phyloP scores from a whole-genome alignment of 2,329 filamentous ascomycete genomes.

The Penicillium sp. region DNA sequence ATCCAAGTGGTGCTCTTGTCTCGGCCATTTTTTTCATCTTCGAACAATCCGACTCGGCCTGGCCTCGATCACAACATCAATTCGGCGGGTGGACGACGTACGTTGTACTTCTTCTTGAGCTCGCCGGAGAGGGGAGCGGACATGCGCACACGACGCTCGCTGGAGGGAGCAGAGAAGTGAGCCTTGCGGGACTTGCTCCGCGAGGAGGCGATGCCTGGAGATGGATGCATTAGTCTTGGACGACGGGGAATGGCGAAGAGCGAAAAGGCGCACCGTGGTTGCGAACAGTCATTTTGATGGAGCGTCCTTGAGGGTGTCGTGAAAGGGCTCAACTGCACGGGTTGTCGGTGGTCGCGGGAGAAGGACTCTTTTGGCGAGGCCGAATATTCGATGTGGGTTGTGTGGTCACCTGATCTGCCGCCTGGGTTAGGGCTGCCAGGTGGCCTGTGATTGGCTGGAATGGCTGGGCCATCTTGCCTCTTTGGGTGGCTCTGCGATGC shows the following conservation, averaged over 20 bases:
- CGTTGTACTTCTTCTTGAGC: slow-evolving; percentile 98
- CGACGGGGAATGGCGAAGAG: slow-evolving; percentile 6
- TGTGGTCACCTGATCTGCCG: slow-evolving; percentile 27
- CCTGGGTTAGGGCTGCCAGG: slow-evolving; percentile 8
- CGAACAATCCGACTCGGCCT: slow-evolving; percentile 10
- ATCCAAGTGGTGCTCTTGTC: slow-evolving; percentile 3
- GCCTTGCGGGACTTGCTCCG: slow-evolving; percentile 76
- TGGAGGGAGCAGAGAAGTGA: slow-evolving; percentile 94
- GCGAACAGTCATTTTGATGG: slow-evolving; percentile 27
- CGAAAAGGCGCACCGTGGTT: slow-evolving; percentile 20
- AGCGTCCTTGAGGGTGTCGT: slow-evolving; percentile 22
- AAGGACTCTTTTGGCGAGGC: slow-evolving; percentile 19
- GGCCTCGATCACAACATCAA: slow-evolving; percentile 7
- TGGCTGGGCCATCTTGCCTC: background rate
- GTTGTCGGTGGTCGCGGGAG: slow-evolving; percentile 27
- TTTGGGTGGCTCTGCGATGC: slow-evolving; percentile 4
- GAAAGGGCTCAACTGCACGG: slow-evolving; percentile 24
- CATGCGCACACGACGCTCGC: slow-evolving; percentile 94
- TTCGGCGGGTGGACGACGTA: slow-evolving; percentile 49
- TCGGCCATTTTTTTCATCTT: slow-evolving; percentile 2
- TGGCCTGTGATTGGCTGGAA: too few species aligned
- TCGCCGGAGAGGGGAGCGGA: slow-evolving; percentile 94
- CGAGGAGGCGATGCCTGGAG: slow-evolving; percentile 19
- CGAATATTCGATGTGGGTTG: slow-evolving; percentile 27
- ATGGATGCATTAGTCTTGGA: slow-evolving; percentile 3